Base-by-base conservation (phyloP, 805 yeast species). In the Brettanomyces bruxellensis region DNA sequence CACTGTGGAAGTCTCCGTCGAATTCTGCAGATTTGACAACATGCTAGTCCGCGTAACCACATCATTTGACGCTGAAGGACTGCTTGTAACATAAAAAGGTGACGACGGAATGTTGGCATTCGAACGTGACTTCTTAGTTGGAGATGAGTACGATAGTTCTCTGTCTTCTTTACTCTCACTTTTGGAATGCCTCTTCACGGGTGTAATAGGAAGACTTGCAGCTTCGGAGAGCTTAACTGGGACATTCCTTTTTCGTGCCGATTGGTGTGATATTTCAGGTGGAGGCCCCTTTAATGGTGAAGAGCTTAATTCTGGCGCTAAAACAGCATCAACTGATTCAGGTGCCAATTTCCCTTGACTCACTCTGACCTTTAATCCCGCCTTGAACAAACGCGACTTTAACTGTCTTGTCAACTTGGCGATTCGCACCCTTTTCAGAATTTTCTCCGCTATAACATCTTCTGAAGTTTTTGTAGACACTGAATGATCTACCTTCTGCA, bases 351-450 rank as follows among this genome's bases (percentile, higher is more conserved):
- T 56, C 3, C 56, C 57, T 41, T 61, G 55, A 48, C 58, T 56
- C 56, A 66, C 65, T 38, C 61, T 56, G 4, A 65, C 67, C 43
- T 60, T 62, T 25, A 67, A 43, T 12, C 71, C 72, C 2, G 75
- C 73, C 52, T 64, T 68, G 25, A 67, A 65, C 18, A 71, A 55
- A 50, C 70, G 66, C 6, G 67, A 58, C 52, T 70, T 71, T 24
- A 71, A 53, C 50, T 69, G 75, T 48, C 74, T 58, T 2, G 76
- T 68, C 45, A 71, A 65, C 47, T 73, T 62, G 4, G 75, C 72
- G 5, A 71, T 60, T 50, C 71, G 75, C 4, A 72, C 76, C 44
- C 75, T 60, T 49, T 70, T 70, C 39, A 71, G 57, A 40, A 71
- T 70, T 49, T 65, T 67, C 47, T 69, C 71, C 24, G 74, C 73